These are phyloP conservation scores for Ampelomyces quisqualis DNA, from an alignment of 2,329 filamentous ascomycete species.

Conservation along the genomic window DNA sequence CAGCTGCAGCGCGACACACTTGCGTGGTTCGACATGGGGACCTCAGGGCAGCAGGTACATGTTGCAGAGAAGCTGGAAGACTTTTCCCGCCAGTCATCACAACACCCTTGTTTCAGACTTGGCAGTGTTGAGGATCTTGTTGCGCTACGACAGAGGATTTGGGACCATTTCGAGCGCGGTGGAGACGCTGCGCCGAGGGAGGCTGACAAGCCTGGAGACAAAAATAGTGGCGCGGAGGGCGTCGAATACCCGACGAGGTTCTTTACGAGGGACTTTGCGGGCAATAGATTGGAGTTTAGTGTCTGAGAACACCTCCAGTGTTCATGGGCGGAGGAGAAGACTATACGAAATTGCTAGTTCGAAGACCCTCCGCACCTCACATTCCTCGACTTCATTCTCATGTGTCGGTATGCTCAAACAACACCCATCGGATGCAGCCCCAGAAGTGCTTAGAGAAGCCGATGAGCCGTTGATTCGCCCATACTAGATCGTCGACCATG, in stretches of 20 bases:
- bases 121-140: slow-evolving; percentile 51
- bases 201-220: slow-evolving; percentile 58
- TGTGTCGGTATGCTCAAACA: too few species aligned
- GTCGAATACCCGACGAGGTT: slow-evolving; percentile 63
- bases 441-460: background rate
- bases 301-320: slow-evolving; percentile 19
- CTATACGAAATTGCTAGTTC: too few species aligned
- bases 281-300: slow-evolving; percentile 46
- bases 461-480: background rate
- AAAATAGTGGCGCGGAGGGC: slow-evolving; percentile 48
- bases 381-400: too few species aligned
- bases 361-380: too few species aligned
- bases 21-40: slow-evolving; percentile 62
- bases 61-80: slow-evolving; percentile 49
- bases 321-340: too few species aligned
- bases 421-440: background rate
- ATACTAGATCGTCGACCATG: slow-evolving; percentile 31
- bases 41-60: slow-evolving; percentile 59
- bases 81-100: slow-evolving; percentile 36
- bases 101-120: slow-evolving; percentile 62
- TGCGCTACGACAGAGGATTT: slow-evolving; percentile 52
- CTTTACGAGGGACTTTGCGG: slow-evolving; percentile 55
- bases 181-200: slow-evolving; percentile 54
- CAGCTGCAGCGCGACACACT: slow-evolving; percentile 53
- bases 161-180: slow-evolving; percentile 53